Evolutionary conservation across 2,329 filamentous ascomycete genomes (phyloP).

Genomic region (Microcyclosporella mali): DNA sequence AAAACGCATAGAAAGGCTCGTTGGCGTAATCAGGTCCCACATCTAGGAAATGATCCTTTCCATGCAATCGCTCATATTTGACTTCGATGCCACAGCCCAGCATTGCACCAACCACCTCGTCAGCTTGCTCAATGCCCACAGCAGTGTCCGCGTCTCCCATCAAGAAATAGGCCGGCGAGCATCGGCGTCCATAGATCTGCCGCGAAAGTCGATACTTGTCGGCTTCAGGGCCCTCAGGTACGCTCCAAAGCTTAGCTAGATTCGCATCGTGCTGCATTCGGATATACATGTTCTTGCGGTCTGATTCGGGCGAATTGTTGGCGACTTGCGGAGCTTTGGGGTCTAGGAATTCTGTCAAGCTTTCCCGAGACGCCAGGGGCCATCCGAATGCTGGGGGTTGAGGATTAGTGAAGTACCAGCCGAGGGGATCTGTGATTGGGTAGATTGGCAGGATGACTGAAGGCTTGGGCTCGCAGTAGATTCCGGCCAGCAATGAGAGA

Average conservation of each 20-base stretch:
- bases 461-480: conserved; percentile 30
- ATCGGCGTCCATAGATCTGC: conserved; percentile 19
- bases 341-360: conserved; percentile 20
- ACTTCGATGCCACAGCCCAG: conserved; percentile 22
- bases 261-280: conserved; percentile 27
- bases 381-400: conserved; percentile 22
- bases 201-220: conserved; percentile 24
- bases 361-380: conserved; percentile 9
- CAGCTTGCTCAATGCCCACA: conserved; percentile 27
- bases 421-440: conserved; percentile 30
- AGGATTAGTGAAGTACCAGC: conserved; percentile 26
- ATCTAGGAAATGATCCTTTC: conserved; percentile 27
- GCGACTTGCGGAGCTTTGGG: conserved; percentile 19
- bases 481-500: conserved; percentile 26
- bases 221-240: conserved; percentile 13
- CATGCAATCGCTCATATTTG: conserved; percentile 23
- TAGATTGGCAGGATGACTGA: conserved; percentile 29
- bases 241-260: conserved; percentile 21
- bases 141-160: conserved; percentile 26
- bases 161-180: conserved; percentile 26
- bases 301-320: conserved; percentile 14
- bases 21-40: conserved; percentile 19
- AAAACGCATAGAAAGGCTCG: conserved; percentile 25
- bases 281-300: conserved; percentile 21
- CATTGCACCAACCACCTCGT: conserved; percentile 29